These are phyloP conservation scores for Alternaria atra DNA, from an alignment of 2,329 filamentous ascomycete species.

Conservation along the genomic window DNA sequence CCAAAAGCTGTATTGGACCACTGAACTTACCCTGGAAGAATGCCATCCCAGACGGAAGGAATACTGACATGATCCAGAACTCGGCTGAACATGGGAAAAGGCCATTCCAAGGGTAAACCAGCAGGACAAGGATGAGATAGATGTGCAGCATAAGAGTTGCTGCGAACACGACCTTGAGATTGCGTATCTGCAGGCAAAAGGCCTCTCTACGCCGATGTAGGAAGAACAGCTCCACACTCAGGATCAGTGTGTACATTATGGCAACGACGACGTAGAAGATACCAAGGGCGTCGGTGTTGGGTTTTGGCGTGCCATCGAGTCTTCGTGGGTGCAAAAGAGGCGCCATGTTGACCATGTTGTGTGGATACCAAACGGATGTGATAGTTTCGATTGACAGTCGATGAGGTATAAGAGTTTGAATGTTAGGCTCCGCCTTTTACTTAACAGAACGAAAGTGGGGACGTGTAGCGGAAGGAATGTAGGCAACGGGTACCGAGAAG, in stretches of 20 bases:
- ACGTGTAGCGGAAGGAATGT: slow-evolving; percentile 30
- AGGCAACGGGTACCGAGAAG: slow-evolving; percentile 31
- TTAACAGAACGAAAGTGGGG: slow-evolving; percentile 38
- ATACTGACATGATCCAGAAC: slow-evolving; percentile 52
- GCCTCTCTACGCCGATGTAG: slow-evolving; percentile 40
- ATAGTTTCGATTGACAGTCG: slow-evolving; percentile 18
- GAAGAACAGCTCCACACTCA: slow-evolving; percentile 42
- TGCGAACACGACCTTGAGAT: slow-evolving; percentile 44
- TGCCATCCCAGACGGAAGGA: slow-evolving; percentile 51
- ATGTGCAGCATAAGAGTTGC: slow-evolving; percentile 49
- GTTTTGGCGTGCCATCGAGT: slow-evolving; percentile 38
- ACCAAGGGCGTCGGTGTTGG: slow-evolving; percentile 45
- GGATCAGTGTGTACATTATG: slow-evolving; percentile 45
- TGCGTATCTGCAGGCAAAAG: slow-evolving; percentile 47
- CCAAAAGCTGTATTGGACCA: not conserved
- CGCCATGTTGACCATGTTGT: slow-evolving; percentile 45
- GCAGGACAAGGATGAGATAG: slow-evolving; percentile 47
- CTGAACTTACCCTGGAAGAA: slow-evolving; percentile 46
- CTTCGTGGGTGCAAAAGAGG: slow-evolving; percentile 36
- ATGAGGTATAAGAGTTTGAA: slow-evolving; percentile 21
- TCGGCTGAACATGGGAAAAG: slow-evolving; percentile 48
- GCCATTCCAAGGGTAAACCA: slow-evolving; percentile 51
- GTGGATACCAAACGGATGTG: slow-evolving; percentile 19
- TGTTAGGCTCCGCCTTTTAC: slow-evolving; percentile 36
- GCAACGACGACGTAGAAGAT: slow-evolving; percentile 44